These are phyloP conservation scores for Solanum pinnatisectum DNA, from an alignment of 257 asterid species.

Conservation along the genomic window DNA sequence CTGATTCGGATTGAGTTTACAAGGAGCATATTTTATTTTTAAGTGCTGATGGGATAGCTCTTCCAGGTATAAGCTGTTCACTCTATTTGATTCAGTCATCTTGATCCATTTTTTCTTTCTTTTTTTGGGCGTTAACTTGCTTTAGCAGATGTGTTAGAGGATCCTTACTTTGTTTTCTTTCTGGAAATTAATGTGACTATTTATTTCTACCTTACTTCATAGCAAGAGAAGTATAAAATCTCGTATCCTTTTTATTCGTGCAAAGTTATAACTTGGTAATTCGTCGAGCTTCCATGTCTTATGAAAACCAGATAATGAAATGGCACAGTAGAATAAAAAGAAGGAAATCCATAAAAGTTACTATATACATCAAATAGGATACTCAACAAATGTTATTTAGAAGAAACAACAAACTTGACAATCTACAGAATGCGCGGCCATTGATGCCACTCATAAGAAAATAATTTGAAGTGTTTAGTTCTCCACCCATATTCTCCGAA, in stretches of 20 bases:
- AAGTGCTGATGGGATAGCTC: neutral
- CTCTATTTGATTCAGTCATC: neutral
- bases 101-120: neutral
- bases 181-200: neutral
- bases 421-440: neutral
- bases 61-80: neutral
- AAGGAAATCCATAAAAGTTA: neutral
- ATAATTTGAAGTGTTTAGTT: neutral
- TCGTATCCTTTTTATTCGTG: neutral
- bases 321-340: neutral
- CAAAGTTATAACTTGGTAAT: neutral
- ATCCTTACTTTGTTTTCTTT: neutral
- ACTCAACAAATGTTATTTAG: neutral
- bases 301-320: neutral
- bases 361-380: neutral
- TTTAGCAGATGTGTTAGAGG: neutral
- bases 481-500: neutral
- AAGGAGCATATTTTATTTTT: neutral
- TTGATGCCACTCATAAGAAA: neutral
- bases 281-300: neutral
- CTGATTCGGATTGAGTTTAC: conserved; percentile 57
- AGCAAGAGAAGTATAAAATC: neutral
- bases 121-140: neutral
- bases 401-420: neutral
- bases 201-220: neutral